Evolutionary conservation across 2,329 filamentous ascomycete genomes (phyloP), one percentile per base, ranked within the genome.

Genomic region (Colletotrichum musae): DNA sequence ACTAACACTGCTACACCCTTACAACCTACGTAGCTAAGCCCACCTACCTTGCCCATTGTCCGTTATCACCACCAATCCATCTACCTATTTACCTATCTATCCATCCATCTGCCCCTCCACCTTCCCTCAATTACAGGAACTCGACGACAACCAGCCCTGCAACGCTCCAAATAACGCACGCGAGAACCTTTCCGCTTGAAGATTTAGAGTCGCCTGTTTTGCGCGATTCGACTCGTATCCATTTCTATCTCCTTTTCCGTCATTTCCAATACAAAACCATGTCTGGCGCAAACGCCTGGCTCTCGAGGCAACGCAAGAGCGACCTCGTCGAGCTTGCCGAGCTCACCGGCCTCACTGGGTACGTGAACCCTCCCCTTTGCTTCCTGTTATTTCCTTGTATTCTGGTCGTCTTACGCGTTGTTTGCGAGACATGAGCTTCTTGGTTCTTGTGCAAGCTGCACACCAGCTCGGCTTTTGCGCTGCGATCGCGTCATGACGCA

Each of bases 271-370:
- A 58, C 53, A 16, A 54, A 56, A 77, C 75, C 67, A 93, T 93
- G 91, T 89, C 90, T 71, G 82, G 83, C 75, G 83, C 82, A 74
- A 89, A 92, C 77, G 89, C 90, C 74, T 97, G 93, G 89, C 87
- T 97, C 78, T 88, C 91, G 80, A 87, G 88, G 80, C 93, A 96
- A 87, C 92, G 93, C 84, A 97, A 97, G 87, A 87, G 86, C 75
- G 93, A 95, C 73, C 88, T 97, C 65, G 80, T 89, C 74, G 91
- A 93, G 72, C 86, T 97, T 71, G 93, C 94, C 69, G 88, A 93
- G 73, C 83, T 86, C 54, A 87, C 93, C 71, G 92, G 92, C 68
- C 84, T 95, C 63, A 86, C 89, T 77, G 88, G 93, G 94, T 97
- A 89, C 77, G 91, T 88, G 71, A 36, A 53, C 56, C 59, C 41